Conservation (phyloP, 768 basidiomycete species). For the Tylopilus subfusipes region DNA sequence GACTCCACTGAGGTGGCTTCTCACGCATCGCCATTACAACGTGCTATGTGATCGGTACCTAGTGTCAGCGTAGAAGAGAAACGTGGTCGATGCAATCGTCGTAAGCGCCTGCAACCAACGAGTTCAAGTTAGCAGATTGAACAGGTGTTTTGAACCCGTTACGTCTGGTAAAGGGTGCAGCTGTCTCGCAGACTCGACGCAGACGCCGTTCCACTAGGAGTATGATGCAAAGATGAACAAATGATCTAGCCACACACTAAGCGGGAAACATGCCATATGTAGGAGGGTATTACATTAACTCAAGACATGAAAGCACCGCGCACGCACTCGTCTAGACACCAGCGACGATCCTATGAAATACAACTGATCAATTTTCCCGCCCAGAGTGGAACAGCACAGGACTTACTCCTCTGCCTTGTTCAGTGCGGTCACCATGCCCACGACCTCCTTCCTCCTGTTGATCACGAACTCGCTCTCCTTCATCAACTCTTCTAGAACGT, state of each 20-base stretch:
- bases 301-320: slow-evolving; percentile 6
- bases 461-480: slow-evolving; percentile 94
- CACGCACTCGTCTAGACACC: slow-evolving; percentile 45
- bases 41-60: not conserved
- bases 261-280: slow-evolving; percentile 20
- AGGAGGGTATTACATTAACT: slow-evolving; percentile 31
- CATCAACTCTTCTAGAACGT: slow-evolving; percentile 89
- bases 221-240: slow-evolving; percentile 7
- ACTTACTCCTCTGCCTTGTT: slow-evolving; percentile 99
- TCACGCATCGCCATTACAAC: not conserved
- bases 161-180: not conserved
- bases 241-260: slow-evolving; percentile 17
- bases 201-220: not conserved
- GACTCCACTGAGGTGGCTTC: too few species aligned
- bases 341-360: slow-evolving; percentile 51
- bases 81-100: too few species aligned
- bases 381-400: not conserved
- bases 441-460: slow-evolving; percentile 88
- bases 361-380: slow-evolving; percentile 10
- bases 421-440: slow-evolving; percentile 88
- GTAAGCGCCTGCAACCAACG: too few species aligned
- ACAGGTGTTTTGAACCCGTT: not conserved
- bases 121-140: too few species aligned
- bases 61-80: not conserved
- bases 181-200: not conserved